Percentiles rank a stretch among this genome's conserved stretches.
phyloP scores from a whole-genome alignment of 2,329 filamentous ascomycete genomes.

The Ophiostoma himal-ulmi region DNA sequence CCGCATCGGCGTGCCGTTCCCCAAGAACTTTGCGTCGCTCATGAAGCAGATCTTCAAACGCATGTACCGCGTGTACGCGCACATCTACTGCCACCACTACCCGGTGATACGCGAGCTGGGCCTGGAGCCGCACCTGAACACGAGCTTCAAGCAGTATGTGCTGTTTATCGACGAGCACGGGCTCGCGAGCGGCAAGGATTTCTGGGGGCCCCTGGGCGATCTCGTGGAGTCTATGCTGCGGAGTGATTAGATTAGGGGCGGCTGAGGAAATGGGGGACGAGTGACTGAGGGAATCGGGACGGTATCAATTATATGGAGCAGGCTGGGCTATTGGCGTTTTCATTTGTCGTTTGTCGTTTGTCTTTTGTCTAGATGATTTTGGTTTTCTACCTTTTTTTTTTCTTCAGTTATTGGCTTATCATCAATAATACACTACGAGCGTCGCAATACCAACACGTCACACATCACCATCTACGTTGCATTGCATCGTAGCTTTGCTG shows the following conservation, averaged over 20 bases:
- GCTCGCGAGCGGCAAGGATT: slow-evolving; percentile 88
- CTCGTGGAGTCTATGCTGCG: slow-evolving; percentile 96
- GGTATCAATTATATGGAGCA: slow-evolving; percentile 8
- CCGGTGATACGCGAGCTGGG: slow-evolving; percentile 92
- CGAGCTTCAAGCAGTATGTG: slow-evolving; percentile 99
- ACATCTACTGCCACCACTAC: slow-evolving; percentile 99
- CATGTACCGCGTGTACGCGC: slow-evolving; percentile 95
- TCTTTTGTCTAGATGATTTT: neutral
- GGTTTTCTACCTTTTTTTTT: neutral
- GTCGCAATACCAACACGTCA: neutral
- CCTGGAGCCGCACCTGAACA: slow-evolving; percentile 94
- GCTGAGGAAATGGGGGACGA: neutral
- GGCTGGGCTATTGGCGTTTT: neutral
- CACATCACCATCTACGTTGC: neutral
- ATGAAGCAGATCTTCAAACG: slow-evolving; percentile 97
- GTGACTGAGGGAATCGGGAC: neutral
- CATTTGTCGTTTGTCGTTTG: neutral
- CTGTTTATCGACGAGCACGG: slow-evolving; percentile 96
- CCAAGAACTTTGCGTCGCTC: slow-evolving; percentile 81
- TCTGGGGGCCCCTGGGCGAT: slow-evolving; percentile 92
- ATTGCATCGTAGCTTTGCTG: neutral
- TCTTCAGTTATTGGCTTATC: neutral
- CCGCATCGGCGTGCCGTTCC: slow-evolving; percentile 90
- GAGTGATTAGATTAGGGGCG: slow-evolving; percentile 59
- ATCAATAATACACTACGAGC: slow-evolving; percentile 4